phyloP scores from a whole-genome alignment of 164 flowering plant genomes.

The Litsea cubeba region DNA sequence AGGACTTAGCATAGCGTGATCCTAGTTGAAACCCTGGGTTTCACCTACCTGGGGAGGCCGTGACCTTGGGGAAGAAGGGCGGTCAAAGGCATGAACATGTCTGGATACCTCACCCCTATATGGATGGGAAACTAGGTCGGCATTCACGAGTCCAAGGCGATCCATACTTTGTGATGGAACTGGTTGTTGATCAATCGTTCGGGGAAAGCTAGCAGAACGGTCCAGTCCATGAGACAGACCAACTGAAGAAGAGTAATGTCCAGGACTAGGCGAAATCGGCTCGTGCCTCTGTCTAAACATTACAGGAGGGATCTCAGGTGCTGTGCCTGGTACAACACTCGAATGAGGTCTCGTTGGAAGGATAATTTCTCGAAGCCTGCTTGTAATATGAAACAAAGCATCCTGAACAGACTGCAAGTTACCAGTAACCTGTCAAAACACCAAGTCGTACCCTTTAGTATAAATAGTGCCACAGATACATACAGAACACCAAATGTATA shows the following conservation, averaged over 20 bases:
- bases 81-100: slow-evolving; percentile 33
- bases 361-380: slow-evolving; percentile 42
- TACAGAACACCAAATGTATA: no score
- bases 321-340: slow-evolving; percentile 17
- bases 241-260: slow-evolving; percentile 29
- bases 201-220: slow-evolving; percentile 23
- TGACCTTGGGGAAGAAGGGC: slow-evolving; percentile 43
- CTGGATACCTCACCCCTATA: slow-evolving; percentile 34
- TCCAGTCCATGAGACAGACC: slow-evolving; percentile 28
- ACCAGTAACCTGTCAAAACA: slow-evolving; percentile 47
- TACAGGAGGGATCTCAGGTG: slow-evolving; percentile 35
- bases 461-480: no score
- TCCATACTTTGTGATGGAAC: slow-evolving; percentile 29
- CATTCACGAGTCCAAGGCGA: slow-evolving; percentile 20
- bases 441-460: no score
- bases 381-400: slow-evolving; percentile 54
- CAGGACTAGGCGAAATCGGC: slow-evolving; percentile 39
- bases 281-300: slow-evolving; percentile 38
- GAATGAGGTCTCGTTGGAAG: slow-evolving; percentile 31
- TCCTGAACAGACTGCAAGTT: slow-evolving; percentile 46
- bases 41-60: slow-evolving; percentile 39
- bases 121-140: slow-evolving; percentile 23
- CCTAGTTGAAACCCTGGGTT: no score
- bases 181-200: slow-evolving; percentile 32
- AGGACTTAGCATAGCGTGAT: no score